Base-by-base conservation (phyloP, 768 basidiomycete genomes). In the Leccinum boreale region DNA sequence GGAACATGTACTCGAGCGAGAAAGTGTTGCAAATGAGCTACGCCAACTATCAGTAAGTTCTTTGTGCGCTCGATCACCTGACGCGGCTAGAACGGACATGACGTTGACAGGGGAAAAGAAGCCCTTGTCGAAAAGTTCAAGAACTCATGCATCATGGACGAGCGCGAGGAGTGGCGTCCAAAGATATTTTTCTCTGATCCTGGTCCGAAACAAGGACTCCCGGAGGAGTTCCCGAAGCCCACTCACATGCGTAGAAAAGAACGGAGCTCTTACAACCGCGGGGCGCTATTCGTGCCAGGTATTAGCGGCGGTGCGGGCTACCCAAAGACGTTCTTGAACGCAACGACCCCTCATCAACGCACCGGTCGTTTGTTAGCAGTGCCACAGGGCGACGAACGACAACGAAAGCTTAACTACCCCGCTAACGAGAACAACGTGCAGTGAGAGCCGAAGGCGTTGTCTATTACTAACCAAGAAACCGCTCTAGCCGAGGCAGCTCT, bases 1-100 rank as follows among this genome's bases (percentile, higher is more conserved):
- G 90, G 91, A 94, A 95, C 68, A 86, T 92, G 85, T 94, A 91
- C 69, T 89, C 89, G 9, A 92, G 90, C 59, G 90, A 94, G 72
- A 95, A 95, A 67, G 86, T 93, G 9, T 73, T 94, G 53, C 89
- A 94, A 65, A 92, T 94, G 87, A 89, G 88, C 63, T 95, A 94
- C 68, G 94, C 93, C 3, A 94, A 92, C 63, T 93, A 91, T 67
- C 92, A 94, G 92, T 92, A 60, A 53, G 90, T 79, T 19, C n/a
- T 31, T 52, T 48, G 48, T 26, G 31, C 12, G n/a, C 28, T 17
- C 14, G 48, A 21, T 49, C 56, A 14, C 21, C 46, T 21, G 58
- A 65, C 55, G 26, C 52, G 55, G 19, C 53, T 62, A 28, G 58
- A 53, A 55, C 24, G 39, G 47, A 51, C 7, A 45, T 21, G 47